A percentile compares a stretch with the other conserved stretches of the same genome.
Evolutionary conservation across 179 eudicot genomes (phyloP).

Genomic region (Spinacia oleracea): DNA sequence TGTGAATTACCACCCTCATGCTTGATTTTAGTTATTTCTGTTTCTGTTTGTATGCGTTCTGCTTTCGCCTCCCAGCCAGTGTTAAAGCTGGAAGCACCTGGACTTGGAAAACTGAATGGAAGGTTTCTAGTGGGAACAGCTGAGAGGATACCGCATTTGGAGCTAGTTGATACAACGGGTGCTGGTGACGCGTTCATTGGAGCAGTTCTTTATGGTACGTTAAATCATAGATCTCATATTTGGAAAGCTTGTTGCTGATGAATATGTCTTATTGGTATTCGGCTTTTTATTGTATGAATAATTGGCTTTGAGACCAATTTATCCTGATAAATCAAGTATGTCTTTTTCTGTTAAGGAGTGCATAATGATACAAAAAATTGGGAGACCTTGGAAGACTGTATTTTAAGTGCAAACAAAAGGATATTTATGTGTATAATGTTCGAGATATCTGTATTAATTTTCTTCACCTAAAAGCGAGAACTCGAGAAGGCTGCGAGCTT

Average conservation of each 20-base stretch:
- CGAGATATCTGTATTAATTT: background rate
- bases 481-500: background rate
- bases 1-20: background rate
- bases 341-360: background rate
- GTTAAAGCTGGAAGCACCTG: constrained; percentile 57
- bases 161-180: constrained; percentile 94
- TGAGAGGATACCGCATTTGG: constrained; percentile 62
- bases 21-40: background rate
- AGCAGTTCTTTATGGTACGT: constrained; percentile 81
- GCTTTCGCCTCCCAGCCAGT: constrained; percentile 35
- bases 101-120: constrained; percentile 63
- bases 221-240: background rate
- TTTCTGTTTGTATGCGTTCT: background rate
- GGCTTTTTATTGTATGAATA: no score
- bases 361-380: background rate
- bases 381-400: no score
- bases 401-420: no score
- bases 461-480: background rate
- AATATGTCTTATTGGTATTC: background rate
- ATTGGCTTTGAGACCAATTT: background rate
- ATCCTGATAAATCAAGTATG: no score
- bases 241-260: background rate
- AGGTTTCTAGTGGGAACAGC: constrained; percentile 75
- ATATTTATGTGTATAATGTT: background rate
- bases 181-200: constrained; percentile 98